phyloP scores from a whole-genome alignment of 352 stramenopile species.

The Pythium utonaiense region DNA sequence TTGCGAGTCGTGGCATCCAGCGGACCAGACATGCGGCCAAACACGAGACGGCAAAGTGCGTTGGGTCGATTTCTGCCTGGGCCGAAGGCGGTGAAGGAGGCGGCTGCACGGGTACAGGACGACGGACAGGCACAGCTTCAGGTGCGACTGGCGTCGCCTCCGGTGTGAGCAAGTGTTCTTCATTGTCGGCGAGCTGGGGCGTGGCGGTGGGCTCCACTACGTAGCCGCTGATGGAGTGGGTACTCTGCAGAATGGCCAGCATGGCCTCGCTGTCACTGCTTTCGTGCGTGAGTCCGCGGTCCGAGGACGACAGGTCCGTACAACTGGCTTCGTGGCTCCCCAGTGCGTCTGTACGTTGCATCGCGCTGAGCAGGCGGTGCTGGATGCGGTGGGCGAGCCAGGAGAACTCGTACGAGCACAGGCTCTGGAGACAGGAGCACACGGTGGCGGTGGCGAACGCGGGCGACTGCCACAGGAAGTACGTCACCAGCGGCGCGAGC shows the following conservation, averaged over 20 bases:
- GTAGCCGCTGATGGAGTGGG: neutral
- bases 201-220: neutral
- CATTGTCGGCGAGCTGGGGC: neutral
- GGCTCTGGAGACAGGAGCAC: conserved; percentile 59
- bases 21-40: conserved; percentile 3
- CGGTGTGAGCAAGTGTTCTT: neutral
- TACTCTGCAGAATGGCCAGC: conserved; percentile 15
- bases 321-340: neutral
- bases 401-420: conserved; percentile 72
- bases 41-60: conserved; percentile 7
- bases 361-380: conserved; percentile 32
- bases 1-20: conserved; percentile 18
- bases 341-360: conserved; percentile 14
- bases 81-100: neutral
- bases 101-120: neutral
- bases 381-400: conserved; percentile 71
- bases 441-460: conserved; percentile 62
- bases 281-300: neutral
- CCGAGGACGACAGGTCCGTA: neutral
- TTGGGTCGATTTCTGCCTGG: conserved; percentile 12
- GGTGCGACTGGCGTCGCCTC: neutral
- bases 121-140: neutral
- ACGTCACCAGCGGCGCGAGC: conserved; percentile 54
- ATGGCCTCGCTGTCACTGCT: conserved; percentile 5
- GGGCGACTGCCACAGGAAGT: conserved; percentile 75